Conservation (phyloP, 345 rosid genomes). For the Balakata baccata region DNA sequence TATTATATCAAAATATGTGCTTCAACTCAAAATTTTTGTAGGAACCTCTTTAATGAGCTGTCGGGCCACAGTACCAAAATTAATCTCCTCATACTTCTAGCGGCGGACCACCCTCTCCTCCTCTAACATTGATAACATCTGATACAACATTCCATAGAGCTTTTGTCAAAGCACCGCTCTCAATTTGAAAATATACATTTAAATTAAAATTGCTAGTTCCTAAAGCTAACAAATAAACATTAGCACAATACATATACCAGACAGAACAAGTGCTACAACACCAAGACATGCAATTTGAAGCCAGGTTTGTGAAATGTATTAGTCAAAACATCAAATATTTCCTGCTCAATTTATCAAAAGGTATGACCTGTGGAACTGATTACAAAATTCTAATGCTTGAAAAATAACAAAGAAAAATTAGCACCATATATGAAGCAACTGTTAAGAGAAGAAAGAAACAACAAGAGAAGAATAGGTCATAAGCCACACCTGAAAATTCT, state of each 20-base stretch:
- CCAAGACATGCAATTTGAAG: conserved; percentile 90
- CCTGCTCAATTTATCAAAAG: conserved; percentile 80
- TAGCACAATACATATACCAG: conserved; percentile 43
- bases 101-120: too few relatives aligned
- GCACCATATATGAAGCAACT: conserved; percentile 7
- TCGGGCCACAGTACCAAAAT: too few relatives aligned
- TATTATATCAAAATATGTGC: too few relatives aligned
- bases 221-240: background rate
- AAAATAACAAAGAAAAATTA: conserved; percentile 28
- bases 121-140: too few relatives aligned
- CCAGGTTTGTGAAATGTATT: conserved; percentile 99
- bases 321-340: conserved; percentile 89
- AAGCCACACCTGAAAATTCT: conserved; percentile 71
- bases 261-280: conserved; percentile 83
- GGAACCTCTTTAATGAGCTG: too few relatives aligned
- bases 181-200: conserved; percentile 49
- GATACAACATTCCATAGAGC: conserved; percentile 90
- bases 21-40: too few relatives aligned
- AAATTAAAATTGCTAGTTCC: background rate
- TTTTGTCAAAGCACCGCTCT: conserved; percentile 74
- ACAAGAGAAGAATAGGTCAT: background rate
- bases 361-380: conserved; percentile 74
- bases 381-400: conserved; percentile 67
- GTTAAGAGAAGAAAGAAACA: background rate
- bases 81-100: too few relatives aligned